phyloP scores from a whole-genome alignment of 2,329 filamentous ascomycete genomes.

The Aspergillus sp. region DNA sequence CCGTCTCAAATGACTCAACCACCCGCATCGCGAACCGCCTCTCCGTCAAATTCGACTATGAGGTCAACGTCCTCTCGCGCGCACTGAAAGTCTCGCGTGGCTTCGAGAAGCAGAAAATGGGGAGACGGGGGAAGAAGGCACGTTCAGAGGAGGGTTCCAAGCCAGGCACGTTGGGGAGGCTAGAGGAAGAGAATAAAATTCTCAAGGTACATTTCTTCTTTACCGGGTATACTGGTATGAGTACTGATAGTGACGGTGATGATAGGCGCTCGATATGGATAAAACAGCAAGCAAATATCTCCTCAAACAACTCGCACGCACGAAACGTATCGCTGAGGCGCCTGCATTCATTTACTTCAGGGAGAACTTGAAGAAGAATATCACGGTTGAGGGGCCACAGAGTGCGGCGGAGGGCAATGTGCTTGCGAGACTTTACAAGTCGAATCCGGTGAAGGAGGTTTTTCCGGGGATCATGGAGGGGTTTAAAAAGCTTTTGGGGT shows the following conservation, averaged over 20 bases:
- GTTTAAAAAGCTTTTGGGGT: conserved; percentile 33
- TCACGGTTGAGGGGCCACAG: conserved; percentile 30
- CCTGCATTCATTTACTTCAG: conserved; percentile 41
- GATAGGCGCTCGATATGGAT: conserved; percentile 45
- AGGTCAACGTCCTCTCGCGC: conserved; percentile 43
- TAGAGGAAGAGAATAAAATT: conserved; percentile 50
- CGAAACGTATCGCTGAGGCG: conserved; percentile 50
- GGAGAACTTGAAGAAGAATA: conserved; percentile 25
- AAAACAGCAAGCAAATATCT: conserved; percentile 48
- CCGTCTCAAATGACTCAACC: conserved; percentile 19
- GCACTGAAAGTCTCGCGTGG: conserved; percentile 54
- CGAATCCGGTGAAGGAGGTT: conserved; percentile 51
- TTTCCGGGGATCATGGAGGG: conserved; percentile 42
- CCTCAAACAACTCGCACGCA: conserved; percentile 50
- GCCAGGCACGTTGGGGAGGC: conserved; percentile 31
- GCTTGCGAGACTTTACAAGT: conserved; percentile 53
- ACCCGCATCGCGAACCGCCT: conserved; percentile 26
- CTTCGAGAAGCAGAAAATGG: conserved; percentile 59
- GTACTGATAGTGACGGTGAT: conserved; percentile 4
- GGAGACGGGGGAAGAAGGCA: conserved; percentile 52
- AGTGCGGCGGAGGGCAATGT: conserved; percentile 51
- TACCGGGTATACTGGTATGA: neutral
- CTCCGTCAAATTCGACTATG: conserved; percentile 44
- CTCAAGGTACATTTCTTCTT: conserved; percentile 43
- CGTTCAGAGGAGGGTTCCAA: conserved; percentile 35